Evolutionary conservation across 495 filamentous ascomycete genomes (phyloP).

Genomic region (Clohesyomyces aquaticus): DNA sequence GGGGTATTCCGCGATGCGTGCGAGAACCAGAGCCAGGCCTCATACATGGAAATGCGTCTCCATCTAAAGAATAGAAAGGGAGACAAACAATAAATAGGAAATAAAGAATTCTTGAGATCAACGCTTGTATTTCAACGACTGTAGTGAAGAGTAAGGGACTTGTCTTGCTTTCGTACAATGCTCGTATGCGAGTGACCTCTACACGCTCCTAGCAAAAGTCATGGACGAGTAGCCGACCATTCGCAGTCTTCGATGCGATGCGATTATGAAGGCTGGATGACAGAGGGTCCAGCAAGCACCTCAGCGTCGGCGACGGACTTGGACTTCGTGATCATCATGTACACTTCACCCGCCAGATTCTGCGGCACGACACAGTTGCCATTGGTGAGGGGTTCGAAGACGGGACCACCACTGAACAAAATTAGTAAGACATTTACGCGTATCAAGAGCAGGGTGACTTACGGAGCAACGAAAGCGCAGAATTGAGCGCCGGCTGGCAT

Average conservation of each 20-base stretch:
- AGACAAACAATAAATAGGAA: conserved; percentile 10
- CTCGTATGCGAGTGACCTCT: conserved; percentile 18
- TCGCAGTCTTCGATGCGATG: neutral
- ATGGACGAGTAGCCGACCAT: conserved; percentile 16
- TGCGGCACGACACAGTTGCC: conserved; percentile 39
- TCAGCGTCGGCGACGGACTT: conserved; percentile 35
- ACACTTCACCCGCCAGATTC: conserved; percentile 33
- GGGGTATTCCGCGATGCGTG: conserved; percentile 3
- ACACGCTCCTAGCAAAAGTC: conserved; percentile 22
- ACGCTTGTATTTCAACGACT: conserved; percentile 41
- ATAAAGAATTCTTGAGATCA: conserved; percentile 36
- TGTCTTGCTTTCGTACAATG: conserved; percentile 1
- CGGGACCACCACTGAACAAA: conserved; percentile 23
- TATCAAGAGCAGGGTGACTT: conserved; percentile 16
- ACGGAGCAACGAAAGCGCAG: conserved; percentile 58
- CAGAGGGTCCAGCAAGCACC: conserved; percentile 38
- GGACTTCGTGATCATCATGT: conserved; percentile 42
- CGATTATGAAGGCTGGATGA: conserved; percentile 36
- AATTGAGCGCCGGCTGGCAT: conserved; percentile 51
- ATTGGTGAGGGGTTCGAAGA: conserved; percentile 25
- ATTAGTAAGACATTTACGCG: conserved; percentile 14
- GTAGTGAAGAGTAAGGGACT: conserved; percentile 37
- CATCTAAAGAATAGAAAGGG: neutral
- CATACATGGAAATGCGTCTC: neutral
- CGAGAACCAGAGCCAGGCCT: neutral